Evolutionary conservation across 768 basidiomycete species (phyloP), one percentile per base, ranked within the genome.

Genomic region (Psilocybe subaeruginosa): DNA sequence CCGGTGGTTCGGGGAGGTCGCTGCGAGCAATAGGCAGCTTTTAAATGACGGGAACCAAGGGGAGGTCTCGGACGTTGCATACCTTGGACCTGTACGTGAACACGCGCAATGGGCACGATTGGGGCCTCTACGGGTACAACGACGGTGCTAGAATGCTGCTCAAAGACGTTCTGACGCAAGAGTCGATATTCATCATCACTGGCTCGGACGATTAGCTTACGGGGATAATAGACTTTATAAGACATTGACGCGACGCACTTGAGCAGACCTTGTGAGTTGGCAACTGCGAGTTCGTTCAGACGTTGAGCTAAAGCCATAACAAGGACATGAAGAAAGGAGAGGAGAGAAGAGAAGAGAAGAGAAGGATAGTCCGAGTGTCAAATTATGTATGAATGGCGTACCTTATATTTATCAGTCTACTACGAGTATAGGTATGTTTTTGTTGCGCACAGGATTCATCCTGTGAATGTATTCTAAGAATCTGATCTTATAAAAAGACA

Each of bases 111-210:
- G 35, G 75, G 71, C 51, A 76, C 70, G 41, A 71, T 53, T 14
- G 75, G 72, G 8, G 57, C 45, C 60, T 75, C 70, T 27, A 69
- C 62, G 35, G 77, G 76, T 31, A 77, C 59, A 17, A 70, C 64
- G 30, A 65, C 62, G 48, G 59, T 74, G 55, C 68, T 72, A 19
- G 85, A 76, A 64, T 85, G 81, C 45, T 85, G 82, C 70, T 89
- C 84, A 67, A 91, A 91, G 39, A 87, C 74, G 67, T 83, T 85
- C 70, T 87, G 87, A 9, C 89, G 83, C 47, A 91, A 79, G 8
- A 90, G 73, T 27, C 89, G 83, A 68, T 90, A 91, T 71, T 89
- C 89, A 64, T 90, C 87, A 71, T 91, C 88, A 67, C 90, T 91
- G 72, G 7, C 54, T 29, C 50, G 6, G 33, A 43, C 27, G 41